Percentiles rank a stretch among this genome's conserved stretches.
These are phyloP conservation scores for Petrea volubilis DNA, from an alignment of 257 asterid genomes.

Conservation along the genomic window DNA sequence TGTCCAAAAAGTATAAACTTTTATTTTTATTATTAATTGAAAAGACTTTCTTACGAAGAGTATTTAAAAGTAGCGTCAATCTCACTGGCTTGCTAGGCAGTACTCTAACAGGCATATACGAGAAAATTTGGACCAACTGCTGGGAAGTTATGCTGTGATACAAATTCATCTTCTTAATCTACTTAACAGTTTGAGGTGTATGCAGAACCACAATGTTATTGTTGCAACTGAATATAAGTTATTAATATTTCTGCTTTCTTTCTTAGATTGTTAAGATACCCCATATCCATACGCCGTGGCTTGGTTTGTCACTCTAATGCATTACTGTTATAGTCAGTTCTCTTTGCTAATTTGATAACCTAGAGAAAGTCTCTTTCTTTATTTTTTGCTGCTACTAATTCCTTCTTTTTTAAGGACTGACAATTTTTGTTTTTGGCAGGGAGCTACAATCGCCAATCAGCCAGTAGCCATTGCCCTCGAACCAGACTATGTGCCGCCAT, in stretches of 20 bases:
- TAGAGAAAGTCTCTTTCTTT: too few species aligned
- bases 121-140: conserved; percentile 4
- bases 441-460: conserved; percentile 68
- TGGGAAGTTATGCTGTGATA: not conserved
- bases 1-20: too few species aligned
- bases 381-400: not conserved
- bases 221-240: not conserved
- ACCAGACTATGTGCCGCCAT: conserved; percentile 49
- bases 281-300: not conserved
- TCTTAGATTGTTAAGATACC: not conserved
- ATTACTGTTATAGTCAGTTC: not conserved
- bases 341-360: too few species aligned
- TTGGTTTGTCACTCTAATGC: not conserved
- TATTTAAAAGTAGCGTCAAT: too few species aligned
- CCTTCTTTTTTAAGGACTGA: not conserved
- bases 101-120: too few species aligned
- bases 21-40: too few species aligned
- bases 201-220: not conserved
- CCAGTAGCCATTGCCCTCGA: conserved; percentile 45
- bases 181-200: not conserved
- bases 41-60: too few species aligned
- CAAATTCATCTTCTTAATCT: not conserved
- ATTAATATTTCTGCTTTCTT: not conserved
- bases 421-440: conserved; percentile 37
- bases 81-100: too few species aligned